Evolutionary conservation across 352 stramenopile genomes (phyloP).

Genomic region (Phytophthora pluvialis): DNA sequence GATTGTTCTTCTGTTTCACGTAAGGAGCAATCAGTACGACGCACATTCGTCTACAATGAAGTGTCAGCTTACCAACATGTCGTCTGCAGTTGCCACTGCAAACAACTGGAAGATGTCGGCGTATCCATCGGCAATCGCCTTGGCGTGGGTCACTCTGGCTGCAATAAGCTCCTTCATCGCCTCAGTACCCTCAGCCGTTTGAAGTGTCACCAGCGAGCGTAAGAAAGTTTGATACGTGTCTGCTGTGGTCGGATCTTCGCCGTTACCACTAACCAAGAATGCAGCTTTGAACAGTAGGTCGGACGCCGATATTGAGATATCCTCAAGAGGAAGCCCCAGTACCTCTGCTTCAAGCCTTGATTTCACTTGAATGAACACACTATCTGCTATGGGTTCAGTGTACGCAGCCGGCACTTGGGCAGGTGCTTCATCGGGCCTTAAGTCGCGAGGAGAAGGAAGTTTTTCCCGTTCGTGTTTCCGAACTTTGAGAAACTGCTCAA

Average conservation of each 20-base stretch:
- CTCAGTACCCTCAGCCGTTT: conserved; percentile 24
- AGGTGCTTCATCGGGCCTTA: background rate
- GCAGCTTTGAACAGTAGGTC: conserved; percentile 65
- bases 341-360: conserved; percentile 49
- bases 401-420: background rate
- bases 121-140: conserved; percentile 27
- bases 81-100: conserved; percentile 24
- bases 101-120: conserved; percentile 21
- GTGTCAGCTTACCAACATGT: conserved; percentile 39
- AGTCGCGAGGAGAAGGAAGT: background rate
- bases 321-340: conserved; percentile 47
- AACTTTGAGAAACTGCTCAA: conserved; percentile 48
- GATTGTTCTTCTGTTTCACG: conserved; percentile 18
- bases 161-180: conserved; percentile 37
- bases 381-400: background rate
- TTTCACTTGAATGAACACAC: conserved; percentile 25
- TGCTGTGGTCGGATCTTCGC: background rate
- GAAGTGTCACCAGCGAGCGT: conserved; percentile 29
- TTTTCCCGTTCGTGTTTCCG: conserved; percentile 9
- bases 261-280: conserved; percentile 42
- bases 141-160: conserved; percentile 30
- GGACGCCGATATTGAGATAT: conserved; percentile 16
- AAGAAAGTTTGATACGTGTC: conserved; percentile 39
- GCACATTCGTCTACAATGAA: background rate
- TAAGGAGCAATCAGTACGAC: conserved; percentile 5